Base-by-base conservation (phyloP, 345 rosid species). In the Crucihimalaya himalaica region DNA sequence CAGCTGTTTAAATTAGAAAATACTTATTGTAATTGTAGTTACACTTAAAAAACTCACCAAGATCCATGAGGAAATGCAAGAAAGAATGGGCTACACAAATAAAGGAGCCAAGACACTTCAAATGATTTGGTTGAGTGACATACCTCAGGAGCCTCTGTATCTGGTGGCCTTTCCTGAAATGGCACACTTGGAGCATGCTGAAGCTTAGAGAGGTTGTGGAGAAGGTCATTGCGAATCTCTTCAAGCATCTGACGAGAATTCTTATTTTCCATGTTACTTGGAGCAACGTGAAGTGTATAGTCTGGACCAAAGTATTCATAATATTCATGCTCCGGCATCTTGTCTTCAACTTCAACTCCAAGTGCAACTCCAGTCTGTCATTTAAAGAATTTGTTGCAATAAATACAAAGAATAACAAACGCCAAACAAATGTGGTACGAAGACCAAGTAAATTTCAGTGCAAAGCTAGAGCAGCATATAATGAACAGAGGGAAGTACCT, bases 131-230 rank as follows among this genome's bases (percentile, higher is more conserved):
- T 46, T 13, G 23, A 46, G 74, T 31, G 68, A 77, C 78, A 69
- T 46, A 89, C 95, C 91, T 89, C 95, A 46, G 92, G 87, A 76
- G 85, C 50, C 79, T 87, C 88, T 21, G 97, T 84, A 63, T 90
- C 93, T 59, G 97, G 97, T 31, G 84, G 89, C 65, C 93, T 84
- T 81, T 92, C 99, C 78, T 87, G 96, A 80, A 95, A 95, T 56
- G 80, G 97, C 29, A 92, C 91, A 81, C 99, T 90, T 54, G 99
- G 97, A 62, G 99, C 97, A 88, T 95, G 99, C 83, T 84, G 93
- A 77, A 95, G 93, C 81, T 68, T 95, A 50, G 97, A 86, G 75
- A 95, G 96, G 82, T 95, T 74, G 5, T 90, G 96, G 28, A 95
- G 97, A 73, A 95, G 92, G 80, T 87, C 88, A 23, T 74, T 78